Percentiles rank a stretch among this genome's conserved stretches.
Evolutionary conservation across 2,329 filamentous ascomycete species (phyloP).

Genomic region (Parascedosporium putredinis): DNA sequence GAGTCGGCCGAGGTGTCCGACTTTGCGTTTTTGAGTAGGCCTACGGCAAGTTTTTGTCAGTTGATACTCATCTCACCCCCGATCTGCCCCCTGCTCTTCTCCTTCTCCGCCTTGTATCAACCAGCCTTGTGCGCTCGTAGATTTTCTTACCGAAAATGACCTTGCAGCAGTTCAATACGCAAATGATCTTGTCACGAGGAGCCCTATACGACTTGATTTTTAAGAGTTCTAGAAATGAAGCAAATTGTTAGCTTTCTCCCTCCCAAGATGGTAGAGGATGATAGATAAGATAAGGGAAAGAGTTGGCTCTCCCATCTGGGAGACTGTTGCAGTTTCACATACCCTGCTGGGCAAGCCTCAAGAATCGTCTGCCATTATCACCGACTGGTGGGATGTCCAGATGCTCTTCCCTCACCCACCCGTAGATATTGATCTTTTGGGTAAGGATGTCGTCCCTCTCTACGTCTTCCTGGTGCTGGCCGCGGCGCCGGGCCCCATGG

Average conservation of each 20-base stretch:
- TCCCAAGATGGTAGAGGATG: too few species aligned
- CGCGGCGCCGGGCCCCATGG: slow-evolving; percentile 71
- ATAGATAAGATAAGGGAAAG: too few species aligned
- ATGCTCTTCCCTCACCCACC: slow-evolving; percentile 88
- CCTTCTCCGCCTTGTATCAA: too few species aligned
- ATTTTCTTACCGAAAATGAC: slow-evolving; percentile 78
- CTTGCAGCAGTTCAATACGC: slow-evolving; percentile 96
- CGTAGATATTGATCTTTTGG: slow-evolving; percentile 94
- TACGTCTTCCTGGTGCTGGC: slow-evolving; percentile 96
- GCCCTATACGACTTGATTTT: slow-evolving; percentile 97
- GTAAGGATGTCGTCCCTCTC: slow-evolving; percentile 92
- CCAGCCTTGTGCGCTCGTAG: too few species aligned
- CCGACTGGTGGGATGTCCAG: slow-evolving; percentile 80
- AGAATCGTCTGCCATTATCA: slow-evolving; percentile 78
- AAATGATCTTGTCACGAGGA: slow-evolving; percentile 97
- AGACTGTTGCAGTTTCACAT: slow-evolving; percentile 12
- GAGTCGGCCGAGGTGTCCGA: slow-evolving; percentile 92
- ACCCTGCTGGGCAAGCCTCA: slow-evolving; percentile 83
- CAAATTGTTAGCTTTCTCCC: slow-evolving; percentile 12
- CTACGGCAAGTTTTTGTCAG: slow-evolving; percentile 25
- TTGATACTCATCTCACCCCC: too few species aligned
- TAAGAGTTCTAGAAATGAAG: slow-evolving; percentile 64
- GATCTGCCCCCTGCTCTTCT: too few species aligned
- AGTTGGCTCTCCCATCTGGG: too few species aligned
- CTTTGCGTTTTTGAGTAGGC: slow-evolving; percentile 82